Conservation (phyloP, 2,329 filamentous ascomycete species). For the Bisporella sp. region DNA sequence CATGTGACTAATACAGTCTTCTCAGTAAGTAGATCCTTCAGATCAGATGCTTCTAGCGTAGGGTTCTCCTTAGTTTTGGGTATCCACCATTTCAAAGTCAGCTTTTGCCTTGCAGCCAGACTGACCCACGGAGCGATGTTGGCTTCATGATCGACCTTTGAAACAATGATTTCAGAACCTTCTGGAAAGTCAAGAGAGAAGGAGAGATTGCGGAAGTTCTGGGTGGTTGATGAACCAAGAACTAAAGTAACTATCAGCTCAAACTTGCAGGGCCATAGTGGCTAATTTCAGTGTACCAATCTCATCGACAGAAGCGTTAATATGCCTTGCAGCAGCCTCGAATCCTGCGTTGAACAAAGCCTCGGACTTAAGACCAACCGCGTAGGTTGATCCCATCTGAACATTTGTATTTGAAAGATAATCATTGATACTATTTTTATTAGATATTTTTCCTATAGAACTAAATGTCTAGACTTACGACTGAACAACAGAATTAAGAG, state of each 20-base stretch:
- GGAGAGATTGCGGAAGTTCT: conserved; percentile 67
- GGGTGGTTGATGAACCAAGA: conserved; percentile 67
- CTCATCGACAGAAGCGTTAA: conserved; percentile 60
- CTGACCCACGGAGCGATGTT: conserved; percentile 70
- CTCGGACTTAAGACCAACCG: conserved; percentile 51
- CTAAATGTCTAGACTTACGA: conserved; percentile 39
- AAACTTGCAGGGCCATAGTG: background rate
- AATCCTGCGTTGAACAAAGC: conserved; percentile 52
- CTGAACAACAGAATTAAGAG: conserved; percentile 58
- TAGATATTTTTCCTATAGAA: conserved; percentile 2
- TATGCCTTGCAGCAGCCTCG: conserved; percentile 59
- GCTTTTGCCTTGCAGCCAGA: conserved; percentile 52
- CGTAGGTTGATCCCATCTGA: conserved; percentile 67
- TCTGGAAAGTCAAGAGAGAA: conserved; percentile 43
- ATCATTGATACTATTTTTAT: conserved; percentile 44
- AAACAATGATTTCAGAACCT: conserved; percentile 63
- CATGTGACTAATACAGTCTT: conserved; percentile 65
- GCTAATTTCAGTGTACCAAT: conserved; percentile 40
- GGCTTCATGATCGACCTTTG: conserved; percentile 69
- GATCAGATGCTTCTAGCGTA: conserved; percentile 47
- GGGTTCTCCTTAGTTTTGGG: conserved; percentile 45
- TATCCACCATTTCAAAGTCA: conserved; percentile 66
- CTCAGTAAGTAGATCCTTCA: conserved; percentile 51
- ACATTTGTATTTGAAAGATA: conserved; percentile 66
- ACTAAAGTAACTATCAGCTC: conserved; percentile 34